phyloP scores from a whole-genome alignment of 768 basidiomycete species.

The Trametes villosa region DNA sequence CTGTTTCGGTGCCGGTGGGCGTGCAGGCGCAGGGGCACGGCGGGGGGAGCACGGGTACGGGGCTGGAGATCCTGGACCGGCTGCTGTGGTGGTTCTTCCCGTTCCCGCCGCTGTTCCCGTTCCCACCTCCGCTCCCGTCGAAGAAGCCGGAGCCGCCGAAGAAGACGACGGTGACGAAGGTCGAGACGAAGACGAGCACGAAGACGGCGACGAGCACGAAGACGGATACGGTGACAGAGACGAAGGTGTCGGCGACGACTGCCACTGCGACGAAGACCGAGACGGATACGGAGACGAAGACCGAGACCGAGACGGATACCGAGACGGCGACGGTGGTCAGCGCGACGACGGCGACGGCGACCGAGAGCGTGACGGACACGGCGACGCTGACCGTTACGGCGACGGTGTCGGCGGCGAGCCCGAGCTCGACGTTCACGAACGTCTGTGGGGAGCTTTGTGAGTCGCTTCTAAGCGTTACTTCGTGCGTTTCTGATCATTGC shows the following conservation, averaged over 20 bases:
- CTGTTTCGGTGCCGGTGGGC: conserved; percentile 2
- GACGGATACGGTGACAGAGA: not conserved
- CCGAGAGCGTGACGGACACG: not conserved
- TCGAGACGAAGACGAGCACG: conserved; percentile 2
- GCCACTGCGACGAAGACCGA: conserved; percentile 1
- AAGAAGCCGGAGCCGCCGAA: not conserved
- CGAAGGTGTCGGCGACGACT: not conserved
- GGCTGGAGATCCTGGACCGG: conserved; percentile 17
- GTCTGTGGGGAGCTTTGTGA: conserved; percentile 27
- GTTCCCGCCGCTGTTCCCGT: not conserved
- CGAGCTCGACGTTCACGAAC: conserved; percentile 8
- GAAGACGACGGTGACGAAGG: conserved; percentile 6
- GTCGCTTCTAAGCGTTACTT: not conserved
- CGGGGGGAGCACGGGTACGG: too few species aligned
- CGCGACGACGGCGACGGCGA: not conserved
- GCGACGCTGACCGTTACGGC: not conserved
- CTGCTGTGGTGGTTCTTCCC: conserved; percentile 16
- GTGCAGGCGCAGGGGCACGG: too few species aligned
- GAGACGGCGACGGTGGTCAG: not conserved
- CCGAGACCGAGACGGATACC: conserved; percentile 7
- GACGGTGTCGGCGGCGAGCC: not conserved
- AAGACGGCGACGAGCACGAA: not conserved
- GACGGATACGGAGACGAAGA: conserved; percentile 7
- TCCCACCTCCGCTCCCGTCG: not conserved
- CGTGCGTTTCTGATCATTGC: not conserved